A percentile compares a stretch with the other conserved stretches of the same genome.
Conservation (phyloP, 2,329 filamentous ascomycete genomes). For the Aspergillus pseudonomiae region DNA sequence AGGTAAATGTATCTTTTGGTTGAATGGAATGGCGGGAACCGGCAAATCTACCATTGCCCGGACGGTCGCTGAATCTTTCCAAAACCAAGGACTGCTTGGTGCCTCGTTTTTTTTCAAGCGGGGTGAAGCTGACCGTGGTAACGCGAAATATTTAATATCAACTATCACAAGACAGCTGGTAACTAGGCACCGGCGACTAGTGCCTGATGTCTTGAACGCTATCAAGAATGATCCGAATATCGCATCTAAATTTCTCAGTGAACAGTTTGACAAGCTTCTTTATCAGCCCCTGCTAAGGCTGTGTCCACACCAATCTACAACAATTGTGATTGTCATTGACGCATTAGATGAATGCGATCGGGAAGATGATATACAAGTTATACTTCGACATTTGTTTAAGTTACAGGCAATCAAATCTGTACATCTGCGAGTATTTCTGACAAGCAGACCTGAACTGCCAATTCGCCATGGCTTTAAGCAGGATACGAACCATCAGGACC, state of each 20-base stretch:
- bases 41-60: constrained; percentile 14
- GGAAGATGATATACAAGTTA: constrained; percentile 21
- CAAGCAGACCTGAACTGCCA: constrained; percentile 33
- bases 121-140: constrained; percentile 43
- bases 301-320: constrained; percentile 7
- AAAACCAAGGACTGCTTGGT: constrained; percentile 28
- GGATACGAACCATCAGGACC: constrained; percentile 23
- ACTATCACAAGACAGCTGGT: constrained; percentile 40
- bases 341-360: constrained; percentile 33
- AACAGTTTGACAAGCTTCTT: constrained; percentile 35
- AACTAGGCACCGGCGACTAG: constrained; percentile 30
- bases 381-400: constrained; percentile 23
- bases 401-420: constrained; percentile 17
- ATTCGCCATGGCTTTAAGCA: constrained; percentile 27
- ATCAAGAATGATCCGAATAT: constrained; percentile 32
- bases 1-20: constrained; percentile 32
- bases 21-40: constrained; percentile 22
- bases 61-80: constrained; percentile 5
- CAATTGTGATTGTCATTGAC: constrained; percentile 29
- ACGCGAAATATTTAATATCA: constrained; percentile 41
- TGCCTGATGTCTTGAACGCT: constrained; percentile 18
- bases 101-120: constrained; percentile 29
- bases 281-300: constrained; percentile 24
- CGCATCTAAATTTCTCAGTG: constrained; percentile 23
- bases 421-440: constrained; percentile 28